Evolutionary conservation across 495 filamentous ascomycete species (phyloP), one percentile per base, ranked within the genome.

Genomic region (Tetracladium marchalianum): DNA sequence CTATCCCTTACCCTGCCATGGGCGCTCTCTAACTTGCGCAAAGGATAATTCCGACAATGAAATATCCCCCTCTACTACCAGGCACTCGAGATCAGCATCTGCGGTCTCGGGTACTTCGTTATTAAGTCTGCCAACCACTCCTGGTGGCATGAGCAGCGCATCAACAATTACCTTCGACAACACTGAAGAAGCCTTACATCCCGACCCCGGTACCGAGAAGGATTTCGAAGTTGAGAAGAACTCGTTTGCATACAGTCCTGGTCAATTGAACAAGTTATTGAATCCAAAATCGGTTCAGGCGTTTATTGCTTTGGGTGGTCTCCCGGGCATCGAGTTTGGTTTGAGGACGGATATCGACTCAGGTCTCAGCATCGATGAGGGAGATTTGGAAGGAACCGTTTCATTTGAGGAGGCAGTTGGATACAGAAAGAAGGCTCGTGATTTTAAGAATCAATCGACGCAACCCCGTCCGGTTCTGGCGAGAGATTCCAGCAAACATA

Each of bases 201-300:
- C 85, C 0, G 81, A 87, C 58, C 70, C 76, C 4, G 78, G 80
- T 5, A 81, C 73, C 0, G 82, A 87, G 54, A 59, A 58, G 2
- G 80, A 85, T 49, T 90, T 89, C 53, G 49, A 76, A 15, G 81
- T 88, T 13, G 70, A 78, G 18, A 70, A 88, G 42, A 92, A 92
- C 60, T 75, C 71, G 31, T 92, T 92, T 46, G 87, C 83, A 2
- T 90, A 87, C 48, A 77, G 82, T 1, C 87, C 87, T 0, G 85
- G 85, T 0, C 84, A 90, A 39, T 58, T 93, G 51, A 75, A 69
- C 38, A 90, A 87, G 59, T 57, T 92, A 11, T 60, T 81, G 31
- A 87, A 87, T 45, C 87, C 87, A 1, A 92, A 92, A 65, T 87
- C 70, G 47, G 66, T 86, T 39, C 68, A 69, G 31, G 86, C 84